phyloP scores from a whole-genome alignment of 1,284 basidiomycete genomes.

The Cryptococcus hybrid region DNA sequence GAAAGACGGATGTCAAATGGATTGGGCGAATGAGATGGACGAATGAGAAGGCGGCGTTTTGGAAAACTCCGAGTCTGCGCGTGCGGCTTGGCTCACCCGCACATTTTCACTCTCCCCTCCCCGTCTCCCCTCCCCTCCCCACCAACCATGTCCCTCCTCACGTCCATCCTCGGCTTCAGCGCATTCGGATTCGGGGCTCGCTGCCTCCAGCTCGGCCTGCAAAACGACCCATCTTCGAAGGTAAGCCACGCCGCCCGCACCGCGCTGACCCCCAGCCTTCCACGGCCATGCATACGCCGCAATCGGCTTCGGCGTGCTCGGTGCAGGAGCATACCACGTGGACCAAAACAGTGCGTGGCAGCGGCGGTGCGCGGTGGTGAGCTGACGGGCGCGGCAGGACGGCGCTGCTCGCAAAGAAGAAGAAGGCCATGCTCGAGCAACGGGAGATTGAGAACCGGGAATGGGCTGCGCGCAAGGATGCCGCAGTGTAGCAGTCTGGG shows the following conservation, averaged over 20 bases:
- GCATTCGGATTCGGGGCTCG: constrained; percentile 72
- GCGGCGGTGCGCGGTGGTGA: neutral
- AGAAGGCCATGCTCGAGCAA: constrained; percentile 24
- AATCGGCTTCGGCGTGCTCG: constrained; percentile 40
- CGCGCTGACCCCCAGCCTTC: constrained; percentile 27
- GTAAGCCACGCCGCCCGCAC: constrained; percentile 24
- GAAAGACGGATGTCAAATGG: neutral
- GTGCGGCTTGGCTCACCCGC: neutral
- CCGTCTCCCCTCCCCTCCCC: neutral
- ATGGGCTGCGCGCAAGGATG: constrained; percentile 20
- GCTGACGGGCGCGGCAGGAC: constrained; percentile 13
- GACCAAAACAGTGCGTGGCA: constrained; percentile 48
- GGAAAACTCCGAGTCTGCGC: constrained; percentile 10
- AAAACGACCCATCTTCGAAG: constrained; percentile 50
- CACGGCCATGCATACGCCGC: constrained; percentile 32
- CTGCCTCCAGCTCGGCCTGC: constrained; percentile 76
- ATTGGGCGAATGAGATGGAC: neutral
- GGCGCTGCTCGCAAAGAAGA: constrained; percentile 29
- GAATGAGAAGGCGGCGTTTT: constrained; percentile 8
- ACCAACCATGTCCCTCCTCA: constrained; percentile 63
- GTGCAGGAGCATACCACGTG: constrained; percentile 39
- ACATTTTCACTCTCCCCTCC: neutral
- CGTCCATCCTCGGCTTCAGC: constrained; percentile 73
- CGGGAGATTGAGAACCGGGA: constrained; percentile 28
- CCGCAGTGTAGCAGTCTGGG: constrained; percentile 1